These are phyloP conservation scores for Mycosphaerelloides madeirae DNA, from an alignment of 2,329 filamentous ascomycete species.

Conservation along the genomic window DNA sequence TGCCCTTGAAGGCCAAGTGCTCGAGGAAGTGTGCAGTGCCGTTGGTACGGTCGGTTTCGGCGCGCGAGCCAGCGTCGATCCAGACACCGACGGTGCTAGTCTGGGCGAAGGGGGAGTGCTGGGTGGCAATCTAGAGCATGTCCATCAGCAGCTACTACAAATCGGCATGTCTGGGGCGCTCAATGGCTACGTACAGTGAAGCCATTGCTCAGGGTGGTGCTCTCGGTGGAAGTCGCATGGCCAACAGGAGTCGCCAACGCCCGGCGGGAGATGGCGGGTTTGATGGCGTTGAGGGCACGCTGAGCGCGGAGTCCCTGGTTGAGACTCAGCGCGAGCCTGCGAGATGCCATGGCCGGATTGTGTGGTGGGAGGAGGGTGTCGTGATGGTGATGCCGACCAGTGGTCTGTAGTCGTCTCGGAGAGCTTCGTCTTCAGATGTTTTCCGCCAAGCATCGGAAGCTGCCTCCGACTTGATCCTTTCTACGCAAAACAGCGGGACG, in stretches of 20 bases:
- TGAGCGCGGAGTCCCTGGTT: constrained; percentile 84
- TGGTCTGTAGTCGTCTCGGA: background rate
- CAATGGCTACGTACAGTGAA: constrained; percentile 66
- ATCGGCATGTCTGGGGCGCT: background rate
- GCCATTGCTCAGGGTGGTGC: constrained; percentile 94
- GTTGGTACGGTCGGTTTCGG: constrained; percentile 97
- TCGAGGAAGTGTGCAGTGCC: constrained; percentile 99
- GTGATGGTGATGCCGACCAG: constrained; percentile 5
- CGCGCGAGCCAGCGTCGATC: constrained; percentile 97
- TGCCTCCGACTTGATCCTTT: no score
- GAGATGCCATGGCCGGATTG: constrained; percentile 72
- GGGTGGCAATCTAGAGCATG: constrained; percentile 75
- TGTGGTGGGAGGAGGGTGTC: constrained; percentile 36
- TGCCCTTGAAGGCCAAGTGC: constrained; percentile 99
- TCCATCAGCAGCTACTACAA: constrained; percentile 14
- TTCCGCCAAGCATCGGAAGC: constrained; percentile 3
- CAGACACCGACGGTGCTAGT: constrained; percentile 97
- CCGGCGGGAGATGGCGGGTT: constrained; percentile 62
- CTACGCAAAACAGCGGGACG: no score
- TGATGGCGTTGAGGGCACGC: constrained; percentile 72
- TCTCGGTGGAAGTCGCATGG: constrained; percentile 78
- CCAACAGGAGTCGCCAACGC: constrained; percentile 75
- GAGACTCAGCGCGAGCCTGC: constrained; percentile 94
- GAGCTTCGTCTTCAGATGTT: no score
- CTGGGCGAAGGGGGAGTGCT: constrained; percentile 97